These are phyloP conservation scores for Phoma sp. DNA, from an alignment of 2,329 filamentous ascomycete species.

Conservation along the genomic window DNA sequence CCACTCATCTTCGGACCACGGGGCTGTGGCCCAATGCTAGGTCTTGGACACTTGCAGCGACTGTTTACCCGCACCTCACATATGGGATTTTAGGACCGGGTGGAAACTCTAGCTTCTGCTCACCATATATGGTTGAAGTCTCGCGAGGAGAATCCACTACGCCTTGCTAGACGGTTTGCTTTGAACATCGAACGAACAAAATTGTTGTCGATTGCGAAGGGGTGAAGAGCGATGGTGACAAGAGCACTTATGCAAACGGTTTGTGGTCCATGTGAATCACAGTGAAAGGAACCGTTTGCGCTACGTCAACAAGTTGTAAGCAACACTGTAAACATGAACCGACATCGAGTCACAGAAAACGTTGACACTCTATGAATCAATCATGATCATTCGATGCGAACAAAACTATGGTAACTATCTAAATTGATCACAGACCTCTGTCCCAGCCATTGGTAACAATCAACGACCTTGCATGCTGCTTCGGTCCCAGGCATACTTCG, in stretches of 20 bases:
- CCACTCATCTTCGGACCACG: slow-evolving; percentile 17
- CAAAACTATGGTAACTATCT: background rate
- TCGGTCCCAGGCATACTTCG: background rate
- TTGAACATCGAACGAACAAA: too few species aligned
- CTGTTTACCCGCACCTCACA: slow-evolving; percentile 2
- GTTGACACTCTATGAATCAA: background rate
- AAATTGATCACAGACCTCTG: slow-evolving; percentile 2
- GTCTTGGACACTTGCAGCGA: slow-evolving; percentile 22
- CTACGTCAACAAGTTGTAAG: background rate
- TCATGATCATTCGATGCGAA: background rate
- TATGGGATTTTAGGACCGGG: background rate
- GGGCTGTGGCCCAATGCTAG: slow-evolving; percentile 15
- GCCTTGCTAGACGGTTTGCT: too few species aligned
- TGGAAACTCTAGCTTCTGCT: background rate
- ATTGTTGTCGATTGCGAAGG: too few species aligned
- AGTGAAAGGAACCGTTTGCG: background rate
- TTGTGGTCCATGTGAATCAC: too few species aligned
- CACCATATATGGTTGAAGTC: background rate
- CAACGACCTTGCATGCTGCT: too few species aligned
- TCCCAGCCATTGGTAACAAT: slow-evolving; percentile 5
- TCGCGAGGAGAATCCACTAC: background rate
- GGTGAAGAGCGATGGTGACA: too few species aligned
- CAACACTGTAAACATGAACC: too few species aligned
- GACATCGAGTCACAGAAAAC: too few species aligned
- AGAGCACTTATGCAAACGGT: too few species aligned